These are phyloP conservation scores for Fusarium avenaceum DNA, from an alignment of 2,329 filamentous ascomycete genomes.

Conservation along the genomic window DNA sequence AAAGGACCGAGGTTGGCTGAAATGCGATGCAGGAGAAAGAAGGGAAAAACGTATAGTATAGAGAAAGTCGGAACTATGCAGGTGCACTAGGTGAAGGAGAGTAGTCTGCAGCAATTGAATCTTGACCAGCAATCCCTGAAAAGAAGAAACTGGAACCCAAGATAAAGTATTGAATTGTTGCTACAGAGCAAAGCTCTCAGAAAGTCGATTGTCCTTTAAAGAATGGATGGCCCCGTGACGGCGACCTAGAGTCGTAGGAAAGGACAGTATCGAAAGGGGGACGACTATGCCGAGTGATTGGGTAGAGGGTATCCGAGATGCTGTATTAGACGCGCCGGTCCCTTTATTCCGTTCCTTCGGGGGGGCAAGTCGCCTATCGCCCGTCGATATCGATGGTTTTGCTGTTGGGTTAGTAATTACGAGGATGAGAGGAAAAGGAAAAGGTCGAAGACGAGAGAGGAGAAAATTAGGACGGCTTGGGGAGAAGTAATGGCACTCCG, in stretches of 20 bases:
- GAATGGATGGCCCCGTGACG: constrained; percentile 39
- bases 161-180: constrained; percentile 20
- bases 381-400: constrained; percentile 29
- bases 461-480: constrained; percentile 2
- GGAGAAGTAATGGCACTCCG: background rate
- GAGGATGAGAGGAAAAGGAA: constrained; percentile 15
- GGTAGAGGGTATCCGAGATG: constrained; percentile 32
- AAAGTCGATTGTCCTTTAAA: constrained; percentile 27
- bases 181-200: constrained; percentile 7
- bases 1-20: constrained; percentile 30
- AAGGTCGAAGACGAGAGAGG: constrained; percentile 20
- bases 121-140: constrained; percentile 6
- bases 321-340: constrained; percentile 36
- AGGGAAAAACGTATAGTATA: constrained; percentile 17
- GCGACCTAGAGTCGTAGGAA: constrained; percentile 25
- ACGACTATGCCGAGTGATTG: constrained; percentile 41
- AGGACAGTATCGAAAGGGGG: constrained; percentile 37
- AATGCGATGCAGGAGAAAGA: constrained; percentile 16
- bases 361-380: constrained; percentile 34
- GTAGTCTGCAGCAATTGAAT: constrained; percentile 15
- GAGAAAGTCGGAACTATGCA: constrained; percentile 34
- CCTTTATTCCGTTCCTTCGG: constrained; percentile 29
- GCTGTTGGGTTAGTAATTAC: constrained; percentile 42
- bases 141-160: constrained; percentile 3
- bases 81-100: constrained; percentile 22